Conservation (phyloP, 306 rosid species). For the Pyrus pyrifolia region DNA sequence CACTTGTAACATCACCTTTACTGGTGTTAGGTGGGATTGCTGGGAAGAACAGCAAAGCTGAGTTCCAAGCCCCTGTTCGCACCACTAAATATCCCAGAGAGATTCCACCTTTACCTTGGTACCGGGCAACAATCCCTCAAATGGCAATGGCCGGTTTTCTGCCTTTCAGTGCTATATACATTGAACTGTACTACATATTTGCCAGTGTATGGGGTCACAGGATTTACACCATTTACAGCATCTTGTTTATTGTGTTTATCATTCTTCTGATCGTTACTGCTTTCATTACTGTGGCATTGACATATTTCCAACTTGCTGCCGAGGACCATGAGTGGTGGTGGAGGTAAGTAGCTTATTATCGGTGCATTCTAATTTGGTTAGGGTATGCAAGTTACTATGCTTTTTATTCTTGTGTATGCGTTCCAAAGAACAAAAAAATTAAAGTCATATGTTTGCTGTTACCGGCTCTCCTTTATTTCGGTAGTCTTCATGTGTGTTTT, state of each 20-base stretch:
- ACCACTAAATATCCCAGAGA: slow-evolving; percentile 61
- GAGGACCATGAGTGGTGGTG: slow-evolving; percentile 83
- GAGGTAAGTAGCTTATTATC: slow-evolving; percentile 37
- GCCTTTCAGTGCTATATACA: slow-evolving; percentile 64
- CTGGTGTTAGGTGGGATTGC: slow-evolving; percentile 70
- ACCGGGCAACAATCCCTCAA: slow-evolving; percentile 51
- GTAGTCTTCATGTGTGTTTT: neutral
- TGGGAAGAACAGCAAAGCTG: slow-evolving; percentile 63
- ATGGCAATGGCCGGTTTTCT: slow-evolving; percentile 74
- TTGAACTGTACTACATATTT: slow-evolving; percentile 58
- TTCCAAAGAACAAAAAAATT: neutral
- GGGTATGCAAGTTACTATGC: neutral
- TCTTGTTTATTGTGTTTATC: slow-evolving; percentile 57
- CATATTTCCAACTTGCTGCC: slow-evolving; percentile 68
- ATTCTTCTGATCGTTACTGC: slow-evolving; percentile 58
- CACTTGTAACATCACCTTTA: slow-evolving; percentile 60
- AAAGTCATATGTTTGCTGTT: neutral
- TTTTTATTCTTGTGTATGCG: neutral
- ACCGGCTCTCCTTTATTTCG: neutral
- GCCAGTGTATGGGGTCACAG: slow-evolving; percentile 77
- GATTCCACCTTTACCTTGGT: slow-evolving; percentile 69
- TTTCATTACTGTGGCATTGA: slow-evolving; percentile 55
- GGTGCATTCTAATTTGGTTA: neutral
- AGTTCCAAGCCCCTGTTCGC: slow-evolving; percentile 59
- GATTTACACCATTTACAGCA: slow-evolving; percentile 64